Base-by-base conservation (phyloP, 495 filamentous ascomycete species). In the Hyaloscypha hepaticicola region DNA sequence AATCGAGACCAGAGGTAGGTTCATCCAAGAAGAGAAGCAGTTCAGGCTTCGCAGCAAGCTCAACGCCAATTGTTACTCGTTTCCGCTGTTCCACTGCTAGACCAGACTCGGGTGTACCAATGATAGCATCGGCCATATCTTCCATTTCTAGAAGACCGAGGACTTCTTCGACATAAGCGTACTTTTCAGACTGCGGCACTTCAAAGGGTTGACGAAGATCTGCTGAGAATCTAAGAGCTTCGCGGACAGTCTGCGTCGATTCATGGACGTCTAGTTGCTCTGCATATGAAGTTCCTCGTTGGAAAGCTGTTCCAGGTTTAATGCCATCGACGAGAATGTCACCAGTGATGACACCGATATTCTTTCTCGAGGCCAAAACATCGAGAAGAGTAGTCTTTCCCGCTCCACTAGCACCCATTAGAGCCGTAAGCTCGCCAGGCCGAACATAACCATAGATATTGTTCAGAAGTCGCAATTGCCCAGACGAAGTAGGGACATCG, bases 21-120 rank as follows among this genome's bases (percentile, higher is more conserved):
- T 97, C 93, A 68, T 97, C 93, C 16, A 96, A 76, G 77, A 97
- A 97, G 11, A 97, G 81, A 0, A 96, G 80, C 2, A 97, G 83
- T 65, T 93, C 83, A 0, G 93, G 93, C 70, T 93, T 93, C 8
- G 91, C 90, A 4, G 91, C 92, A 14, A 96, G 79, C 72, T 96
- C 92, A 27, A 96, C 90, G 26, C 90, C 93, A 60, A 97, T 96
- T 0, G 92, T 96, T 3, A 96, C 90, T 31, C 91, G 87, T 76
- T 97, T 96, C 5, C 93, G 79, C 72, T 96, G 89, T 71, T 96
- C 93, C n/a, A 96, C 90, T 5, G 90, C 91, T 26, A 97, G 81
- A n/a, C 93, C 93, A 14, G 80, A 61, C 53, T 89, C 88, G 0
- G 86, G 86, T 1, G 83, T 82, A 5, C 93, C 93, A 59, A 97